Percentiles rank a stretch among this genome's conserved stretches.
Conservation (phyloP, 805 yeast species). For the Peterozyma xylosa region DNA sequence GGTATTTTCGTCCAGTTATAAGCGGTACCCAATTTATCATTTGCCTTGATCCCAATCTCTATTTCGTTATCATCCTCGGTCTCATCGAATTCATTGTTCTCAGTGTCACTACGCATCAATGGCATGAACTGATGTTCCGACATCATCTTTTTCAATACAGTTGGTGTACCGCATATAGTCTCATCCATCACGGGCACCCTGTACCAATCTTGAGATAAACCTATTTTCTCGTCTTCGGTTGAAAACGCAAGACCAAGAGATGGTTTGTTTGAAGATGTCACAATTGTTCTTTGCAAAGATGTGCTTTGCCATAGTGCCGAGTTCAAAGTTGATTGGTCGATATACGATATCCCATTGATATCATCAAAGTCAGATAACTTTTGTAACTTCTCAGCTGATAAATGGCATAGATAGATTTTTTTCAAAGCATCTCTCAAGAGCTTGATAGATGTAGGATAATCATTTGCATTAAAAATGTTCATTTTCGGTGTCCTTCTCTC, state of each 20-base stretch:
- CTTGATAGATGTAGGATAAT: slow-evolving; percentile 16
- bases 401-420: slow-evolving; percentile 38
- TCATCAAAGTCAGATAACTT: slow-evolving; percentile 32
- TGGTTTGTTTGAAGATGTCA: slow-evolving; percentile 19
- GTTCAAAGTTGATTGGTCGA: slow-evolving; percentile 29
- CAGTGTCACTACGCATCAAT: neutral
- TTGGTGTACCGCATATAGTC: slow-evolving; percentile 37
- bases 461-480: slow-evolving; percentile 2
- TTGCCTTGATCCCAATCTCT: neutral
- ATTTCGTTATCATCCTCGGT: neutral
- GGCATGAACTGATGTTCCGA: slow-evolving; percentile 15
- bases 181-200: slow-evolving; percentile 38
- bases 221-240: slow-evolving; percentile 20
- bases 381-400: slow-evolving; percentile 39
- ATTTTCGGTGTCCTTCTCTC: slow-evolving; percentile 23
- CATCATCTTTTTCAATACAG: slow-evolving; percentile 21
- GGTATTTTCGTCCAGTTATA: slow-evolving; percentile 37
- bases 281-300: slow-evolving; percentile 31
- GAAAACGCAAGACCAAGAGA: slow-evolving; percentile 21
- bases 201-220: slow-evolving; percentile 25
- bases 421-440: slow-evolving; percentile 23
- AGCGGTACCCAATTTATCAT: slow-evolving; percentile 1
- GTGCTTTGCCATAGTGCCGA: slow-evolving; percentile 45
- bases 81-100: slow-evolving; percentile 5
- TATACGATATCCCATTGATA: slow-evolving; percentile 26